These are phyloP conservation scores for Cornus florida DNA, from an alignment of 148 eudicot genomes.

Conservation along the genomic window DNA sequence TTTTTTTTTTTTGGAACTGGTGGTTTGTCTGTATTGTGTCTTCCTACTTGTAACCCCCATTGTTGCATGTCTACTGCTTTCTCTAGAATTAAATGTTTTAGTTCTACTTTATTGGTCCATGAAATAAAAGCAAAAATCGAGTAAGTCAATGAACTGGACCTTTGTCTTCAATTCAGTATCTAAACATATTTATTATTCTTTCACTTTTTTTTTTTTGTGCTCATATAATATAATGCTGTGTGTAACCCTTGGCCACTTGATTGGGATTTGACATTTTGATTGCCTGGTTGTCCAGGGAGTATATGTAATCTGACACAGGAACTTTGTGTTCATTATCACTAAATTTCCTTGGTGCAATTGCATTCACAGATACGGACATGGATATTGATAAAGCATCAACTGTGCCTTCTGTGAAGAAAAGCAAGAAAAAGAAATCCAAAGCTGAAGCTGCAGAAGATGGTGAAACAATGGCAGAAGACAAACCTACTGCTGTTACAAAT, in stretches of 20 bases:
- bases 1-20: too few relatives aligned
- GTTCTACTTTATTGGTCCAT: not conserved
- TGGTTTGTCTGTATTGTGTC: too few relatives aligned
- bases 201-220: not conserved
- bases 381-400: constrained; percentile 43
- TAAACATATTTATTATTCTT: not conserved
- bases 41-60: too few relatives aligned
- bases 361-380: constrained; percentile 51
- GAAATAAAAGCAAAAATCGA: not conserved
- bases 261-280: not conserved
- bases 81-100: not conserved
- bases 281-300: not conserved
- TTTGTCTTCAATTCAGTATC: not conserved
- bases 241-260: not conserved
- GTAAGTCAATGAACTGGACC: not conserved
- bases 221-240: too few relatives aligned
- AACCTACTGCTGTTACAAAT: constrained; percentile 30
- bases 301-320: not conserved
- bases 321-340: not conserved
- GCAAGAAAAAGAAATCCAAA: constrained; percentile 76
- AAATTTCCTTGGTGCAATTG: not conserved
- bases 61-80: not conserved
- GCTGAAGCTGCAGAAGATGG: constrained; percentile 26
- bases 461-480: constrained; percentile 28
- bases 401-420: constrained; percentile 52